phyloP scores from a whole-genome alignment of 2,329 filamentous ascomycete species.

The Trichoderma sp. region DNA sequence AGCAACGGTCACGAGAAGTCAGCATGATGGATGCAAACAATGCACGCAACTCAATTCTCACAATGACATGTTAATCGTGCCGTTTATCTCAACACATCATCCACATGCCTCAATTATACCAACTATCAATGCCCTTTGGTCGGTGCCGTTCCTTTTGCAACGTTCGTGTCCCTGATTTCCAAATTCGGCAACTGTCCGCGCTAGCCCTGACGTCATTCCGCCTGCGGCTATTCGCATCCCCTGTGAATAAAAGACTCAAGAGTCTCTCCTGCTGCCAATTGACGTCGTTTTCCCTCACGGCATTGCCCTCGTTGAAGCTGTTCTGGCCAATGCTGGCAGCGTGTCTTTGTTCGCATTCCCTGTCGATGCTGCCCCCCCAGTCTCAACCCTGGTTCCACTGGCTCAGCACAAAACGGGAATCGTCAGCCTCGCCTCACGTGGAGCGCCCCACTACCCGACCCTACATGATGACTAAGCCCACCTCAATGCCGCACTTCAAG shows the following conservation, averaged over 20 bases:
- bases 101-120: background rate
- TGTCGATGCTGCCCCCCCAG: background rate
- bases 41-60: background rate
- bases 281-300: background rate
- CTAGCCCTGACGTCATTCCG: conserved; percentile 18
- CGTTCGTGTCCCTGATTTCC: conserved; percentile 10
- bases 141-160: background rate
- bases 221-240: background rate
- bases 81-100: background rate
- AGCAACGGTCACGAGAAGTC: background rate
- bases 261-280: background rate
- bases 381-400: conserved; percentile 3
- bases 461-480: conserved; percentile 28
- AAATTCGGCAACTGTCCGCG: conserved; percentile 5
- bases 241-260: background rate
- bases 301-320: background rate
- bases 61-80: background rate
- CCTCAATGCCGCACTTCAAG: conserved; percentile 11
- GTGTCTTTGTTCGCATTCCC: background rate
- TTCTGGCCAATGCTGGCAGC: background rate
- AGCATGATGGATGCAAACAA: background rate
- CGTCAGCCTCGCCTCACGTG: conserved; percentile 34
- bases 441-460: conserved; percentile 27
- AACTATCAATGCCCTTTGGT: background rate
- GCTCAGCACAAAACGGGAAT: conserved; percentile 12